Evolutionary conservation across 768 basidiomycete genomes (phyloP).

Genomic region (Mycena galopus): DNA sequence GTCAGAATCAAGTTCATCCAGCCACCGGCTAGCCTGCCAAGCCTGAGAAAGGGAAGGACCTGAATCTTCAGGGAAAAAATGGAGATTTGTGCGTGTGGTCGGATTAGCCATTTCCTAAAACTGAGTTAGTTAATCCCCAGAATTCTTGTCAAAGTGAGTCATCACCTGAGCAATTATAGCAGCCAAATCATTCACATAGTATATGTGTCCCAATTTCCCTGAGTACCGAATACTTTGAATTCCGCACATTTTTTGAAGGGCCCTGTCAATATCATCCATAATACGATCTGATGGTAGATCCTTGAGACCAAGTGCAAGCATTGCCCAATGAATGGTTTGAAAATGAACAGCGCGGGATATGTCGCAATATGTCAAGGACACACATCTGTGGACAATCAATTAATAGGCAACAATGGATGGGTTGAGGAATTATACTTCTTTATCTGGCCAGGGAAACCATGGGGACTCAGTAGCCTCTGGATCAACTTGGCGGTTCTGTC

Average conservation of each 20-base stretch:
- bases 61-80: slow-evolving; percentile 38
- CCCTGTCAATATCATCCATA: slow-evolving; percentile 32
- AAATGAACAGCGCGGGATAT: slow-evolving; percentile 31
- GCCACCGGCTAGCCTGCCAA: slow-evolving; percentile 35
- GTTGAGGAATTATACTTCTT: neutral
- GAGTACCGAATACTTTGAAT: slow-evolving; percentile 35
- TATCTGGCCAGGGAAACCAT: slow-evolving; percentile 27
- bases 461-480: neutral
- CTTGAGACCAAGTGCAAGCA: slow-evolving; percentile 24
- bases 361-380: slow-evolving; percentile 32
- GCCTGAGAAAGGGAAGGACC: slow-evolving; percentile 23
- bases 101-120: slow-evolving; percentile 43
- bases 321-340: slow-evolving; percentile 33
- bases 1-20: slow-evolving; percentile 26
- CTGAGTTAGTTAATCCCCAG: neutral
- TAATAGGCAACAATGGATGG: neutral
- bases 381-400: slow-evolving; percentile 26
- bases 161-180: slow-evolving; percentile 34
- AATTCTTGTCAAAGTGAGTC: neutral
- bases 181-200: slow-evolving; percentile 38
- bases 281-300: slow-evolving; percentile 24
- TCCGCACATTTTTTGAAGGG: slow-evolving; percentile 36
- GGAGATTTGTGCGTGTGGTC: slow-evolving; percentile 24
- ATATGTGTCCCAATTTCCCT: slow-evolving; percentile 37
- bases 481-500: neutral